Conservation (phyloP, 129 eudicot genomes). For the Mikania micrantha region DNA sequence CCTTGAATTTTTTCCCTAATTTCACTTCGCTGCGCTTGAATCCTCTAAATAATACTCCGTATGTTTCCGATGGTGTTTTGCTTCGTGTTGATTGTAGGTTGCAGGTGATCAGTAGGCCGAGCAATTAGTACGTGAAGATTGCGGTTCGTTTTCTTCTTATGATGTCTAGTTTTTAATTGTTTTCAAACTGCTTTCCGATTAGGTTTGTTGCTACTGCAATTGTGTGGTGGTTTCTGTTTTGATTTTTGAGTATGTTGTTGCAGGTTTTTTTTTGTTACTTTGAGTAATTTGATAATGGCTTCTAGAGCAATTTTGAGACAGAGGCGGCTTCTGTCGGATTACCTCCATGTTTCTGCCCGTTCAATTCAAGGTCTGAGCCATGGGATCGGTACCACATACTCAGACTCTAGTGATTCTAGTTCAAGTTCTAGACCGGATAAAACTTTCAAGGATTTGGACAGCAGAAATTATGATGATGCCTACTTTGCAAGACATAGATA, state of each 20-base stretch:
- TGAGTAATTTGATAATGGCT: slow-evolving; percentile 43
- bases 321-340: slow-evolving; percentile 42
- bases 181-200: neutral
- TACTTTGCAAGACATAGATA: slow-evolving; percentile 19
- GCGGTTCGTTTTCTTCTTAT: slow-evolving; percentile 3
- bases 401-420: slow-evolving; percentile 28
- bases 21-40: neutral
- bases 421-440: slow-evolving; percentile 9
- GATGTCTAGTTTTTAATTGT: neutral
- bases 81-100: slow-evolving; percentile 6
- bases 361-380: slow-evolving; percentile 51
- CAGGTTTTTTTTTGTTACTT: neutral
- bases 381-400: slow-evolving; percentile 24
- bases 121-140: neutral
- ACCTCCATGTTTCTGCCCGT: slow-evolving; percentile 25
- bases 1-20: slow-evolving; percentile 7
- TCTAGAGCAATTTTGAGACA: slow-evolving; percentile 64
- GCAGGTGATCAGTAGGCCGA: slow-evolving; percentile 10
- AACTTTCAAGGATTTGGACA: neutral
- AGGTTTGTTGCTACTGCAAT: neutral
- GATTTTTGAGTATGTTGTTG: neutral
- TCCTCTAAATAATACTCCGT: neutral
- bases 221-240: slow-evolving; percentile 1
- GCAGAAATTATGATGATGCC: slow-evolving; percentile 28
- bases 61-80: neutral